Percentiles rank a stretch among this genome's conserved stretches.
phyloP scores from a whole-genome alignment of 106 monocot genomes.

The Hemerocallis citrina region DNA sequence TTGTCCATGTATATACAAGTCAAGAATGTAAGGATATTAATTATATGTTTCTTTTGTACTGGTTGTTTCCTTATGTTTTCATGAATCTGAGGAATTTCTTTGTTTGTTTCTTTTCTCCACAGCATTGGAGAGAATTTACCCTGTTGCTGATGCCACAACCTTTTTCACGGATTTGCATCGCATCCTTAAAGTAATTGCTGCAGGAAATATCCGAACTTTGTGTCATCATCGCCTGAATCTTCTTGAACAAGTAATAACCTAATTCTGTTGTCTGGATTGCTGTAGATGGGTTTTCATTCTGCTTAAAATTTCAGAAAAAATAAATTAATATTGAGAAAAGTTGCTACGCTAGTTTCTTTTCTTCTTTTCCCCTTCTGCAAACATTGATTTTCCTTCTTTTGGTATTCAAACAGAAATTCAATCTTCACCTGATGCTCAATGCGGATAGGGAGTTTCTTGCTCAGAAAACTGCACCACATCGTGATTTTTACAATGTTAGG shows the following conservation, averaged over 20 bases:
- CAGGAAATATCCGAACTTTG: constrained; percentile 67
- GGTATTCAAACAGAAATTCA: constrained; percentile 57
- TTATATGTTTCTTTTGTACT: too few species aligned
- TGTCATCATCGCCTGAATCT: constrained; percentile 70
- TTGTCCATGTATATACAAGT: constrained; percentile 63
- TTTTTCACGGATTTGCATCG: constrained; percentile 83
- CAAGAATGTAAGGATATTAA: constrained; percentile 32
- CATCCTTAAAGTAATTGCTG: constrained; percentile 63
- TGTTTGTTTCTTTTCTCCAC: constrained; percentile 9
- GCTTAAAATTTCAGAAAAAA: too few species aligned
- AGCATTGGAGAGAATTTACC: constrained; percentile 49
- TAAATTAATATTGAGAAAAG: too few species aligned
- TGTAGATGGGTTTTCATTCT: too few species aligned
- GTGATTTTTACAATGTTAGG: constrained; percentile 90
- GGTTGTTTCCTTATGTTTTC: background rate
- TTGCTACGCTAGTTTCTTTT: too few species aligned
- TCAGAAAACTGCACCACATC: constrained; percentile 83
- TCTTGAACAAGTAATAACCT: constrained; percentile 58
- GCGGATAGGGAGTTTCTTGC: constrained; percentile 87
- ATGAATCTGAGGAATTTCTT: background rate
- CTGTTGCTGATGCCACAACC: constrained; percentile 70
- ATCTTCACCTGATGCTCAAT: constrained; percentile 80
- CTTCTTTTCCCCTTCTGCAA: too few species aligned
- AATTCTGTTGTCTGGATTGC: background rate
- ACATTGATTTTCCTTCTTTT: background rate